Evolutionary conservation across 2,329 filamentous ascomycete species (phyloP).

Genomic region (Knoxdaviesia proteae): DNA sequence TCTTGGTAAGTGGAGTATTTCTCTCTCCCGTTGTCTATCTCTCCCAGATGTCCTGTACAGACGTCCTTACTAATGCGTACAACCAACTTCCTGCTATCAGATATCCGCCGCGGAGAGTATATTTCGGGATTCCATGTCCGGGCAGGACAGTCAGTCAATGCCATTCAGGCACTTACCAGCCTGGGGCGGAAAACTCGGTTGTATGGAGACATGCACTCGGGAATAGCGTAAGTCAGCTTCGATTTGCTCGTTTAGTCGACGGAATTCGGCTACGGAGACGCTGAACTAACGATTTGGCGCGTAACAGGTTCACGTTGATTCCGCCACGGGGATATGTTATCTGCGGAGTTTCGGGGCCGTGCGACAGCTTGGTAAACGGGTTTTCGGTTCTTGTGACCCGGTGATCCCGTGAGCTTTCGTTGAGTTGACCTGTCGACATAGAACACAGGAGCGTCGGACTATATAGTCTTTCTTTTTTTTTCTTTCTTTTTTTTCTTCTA

Average conservation of each 20-base stretch:
- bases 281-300: too few species aligned
- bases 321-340: slow-evolving; percentile 77
- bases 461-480: slow-evolving; percentile 1
- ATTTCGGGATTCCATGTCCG: slow-evolving; percentile 72
- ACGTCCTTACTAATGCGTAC: slow-evolving; percentile 6
- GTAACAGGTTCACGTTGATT: slow-evolving; percentile 38
- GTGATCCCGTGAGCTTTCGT: slow-evolving; percentile 2
- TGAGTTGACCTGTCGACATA: slow-evolving; percentile 7
- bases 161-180: slow-evolving; percentile 74
- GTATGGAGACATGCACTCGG: slow-evolving; percentile 64
- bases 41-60: slow-evolving; percentile 3
- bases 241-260: too few species aligned
- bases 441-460: slow-evolving; percentile 2
- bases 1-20: slow-evolving; percentile 35
- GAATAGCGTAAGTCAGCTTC: slow-evolving; percentile 50
- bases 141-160: slow-evolving; percentile 68
- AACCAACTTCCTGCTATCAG: slow-evolving; percentile 21
- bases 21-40: background rate
- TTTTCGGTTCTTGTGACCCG: slow-evolving; percentile 51
- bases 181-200: slow-evolving; percentile 67
- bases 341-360: slow-evolving; percentile 70
- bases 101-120: slow-evolving; percentile 68
- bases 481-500: slow-evolving; percentile 1
- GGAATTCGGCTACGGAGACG: too few species aligned
- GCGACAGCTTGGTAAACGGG: slow-evolving; percentile 62